Percentiles rank a stretch among this genome's conserved stretches.
These are phyloP conservation scores for Royoungia palumana DNA, from an alignment of 768 basidiomycete species.

Conservation along the genomic window DNA sequence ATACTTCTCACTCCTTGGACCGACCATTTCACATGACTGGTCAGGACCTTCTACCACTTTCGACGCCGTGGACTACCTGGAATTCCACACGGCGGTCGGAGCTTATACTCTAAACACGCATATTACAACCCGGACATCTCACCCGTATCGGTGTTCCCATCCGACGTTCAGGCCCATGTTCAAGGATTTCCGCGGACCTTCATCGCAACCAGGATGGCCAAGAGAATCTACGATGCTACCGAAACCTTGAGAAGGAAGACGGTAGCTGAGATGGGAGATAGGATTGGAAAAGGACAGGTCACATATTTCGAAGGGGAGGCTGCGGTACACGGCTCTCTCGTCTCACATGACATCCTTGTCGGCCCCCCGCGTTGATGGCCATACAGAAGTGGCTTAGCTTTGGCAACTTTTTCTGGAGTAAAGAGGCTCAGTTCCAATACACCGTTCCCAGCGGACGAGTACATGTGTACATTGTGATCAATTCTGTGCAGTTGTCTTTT, in stretches of 20 bases:
- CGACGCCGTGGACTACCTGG: slow-evolving; percentile 33
- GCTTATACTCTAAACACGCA: slow-evolving; percentile 39
- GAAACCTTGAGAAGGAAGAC: slow-evolving; percentile 45
- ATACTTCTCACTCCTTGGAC: slow-evolving; percentile 55
- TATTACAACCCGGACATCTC: slow-evolving; percentile 55
- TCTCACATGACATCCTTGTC: slow-evolving; percentile 50
- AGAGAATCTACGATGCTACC: slow-evolving; percentile 54
- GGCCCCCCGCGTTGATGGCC: slow-evolving; percentile 42
- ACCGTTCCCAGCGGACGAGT: no score
- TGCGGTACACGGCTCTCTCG: slow-evolving; percentile 52
- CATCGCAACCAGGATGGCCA: slow-evolving; percentile 55
- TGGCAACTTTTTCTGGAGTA: neutral
- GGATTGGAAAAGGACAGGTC: slow-evolving; percentile 34
- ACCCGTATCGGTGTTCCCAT: slow-evolving; percentile 46
- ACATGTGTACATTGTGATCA: no score
- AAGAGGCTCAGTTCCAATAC: no score
- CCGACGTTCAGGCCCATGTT: slow-evolving; percentile 39
- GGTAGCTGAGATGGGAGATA: slow-evolving; percentile 45
- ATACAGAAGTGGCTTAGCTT: slow-evolving; percentile 45
- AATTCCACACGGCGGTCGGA: slow-evolving; percentile 6
- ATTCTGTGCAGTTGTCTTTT: no score
- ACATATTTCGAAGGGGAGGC: slow-evolving; percentile 49
- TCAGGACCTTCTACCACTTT: slow-evolving; percentile 38
- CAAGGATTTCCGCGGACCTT: slow-evolving; percentile 59
- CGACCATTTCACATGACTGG: slow-evolving; percentile 42